Evolutionary conservation across 371 early-diverging fungal genomes (phyloP).

Genomic region (Funneliformis caledonium): DNA sequence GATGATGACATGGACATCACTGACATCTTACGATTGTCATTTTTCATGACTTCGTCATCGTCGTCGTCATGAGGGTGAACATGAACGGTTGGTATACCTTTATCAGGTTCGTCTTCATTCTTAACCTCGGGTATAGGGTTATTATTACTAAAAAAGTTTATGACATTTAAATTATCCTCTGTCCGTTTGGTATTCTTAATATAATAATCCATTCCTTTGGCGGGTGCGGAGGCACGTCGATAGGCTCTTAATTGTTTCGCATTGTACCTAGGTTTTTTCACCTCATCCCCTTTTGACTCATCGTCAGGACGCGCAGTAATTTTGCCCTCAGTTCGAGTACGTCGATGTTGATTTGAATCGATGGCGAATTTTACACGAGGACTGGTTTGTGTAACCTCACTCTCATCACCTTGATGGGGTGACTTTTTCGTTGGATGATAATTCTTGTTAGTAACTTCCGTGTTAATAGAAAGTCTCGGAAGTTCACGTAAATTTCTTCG

Average conservation of each 20-base stretch:
- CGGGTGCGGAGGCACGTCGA: background rate
- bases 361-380: background rate
- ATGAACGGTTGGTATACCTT: background rate
- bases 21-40: background rate
- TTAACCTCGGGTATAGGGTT: background rate
- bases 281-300: background rate
- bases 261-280: background rate
- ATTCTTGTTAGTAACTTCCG: background rate
- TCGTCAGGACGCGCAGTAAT: background rate
- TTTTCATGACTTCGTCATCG: background rate
- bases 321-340: background rate
- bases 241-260: background rate
- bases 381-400: background rate
- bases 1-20: background rate
- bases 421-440: background rate
- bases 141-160: background rate
- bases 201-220: background rate
- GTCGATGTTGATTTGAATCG: background rate
- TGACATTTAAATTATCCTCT: background rate
- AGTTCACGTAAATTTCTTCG: constrained; percentile 13
- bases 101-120: background rate
- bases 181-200: background rate
- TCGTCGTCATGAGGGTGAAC: background rate
- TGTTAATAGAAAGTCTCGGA: constrained; percentile 5
- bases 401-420: background rate